Base-by-base conservation (phyloP, 768 basidiomycete genomes). In the Glaciozyma antarctica region DNA sequence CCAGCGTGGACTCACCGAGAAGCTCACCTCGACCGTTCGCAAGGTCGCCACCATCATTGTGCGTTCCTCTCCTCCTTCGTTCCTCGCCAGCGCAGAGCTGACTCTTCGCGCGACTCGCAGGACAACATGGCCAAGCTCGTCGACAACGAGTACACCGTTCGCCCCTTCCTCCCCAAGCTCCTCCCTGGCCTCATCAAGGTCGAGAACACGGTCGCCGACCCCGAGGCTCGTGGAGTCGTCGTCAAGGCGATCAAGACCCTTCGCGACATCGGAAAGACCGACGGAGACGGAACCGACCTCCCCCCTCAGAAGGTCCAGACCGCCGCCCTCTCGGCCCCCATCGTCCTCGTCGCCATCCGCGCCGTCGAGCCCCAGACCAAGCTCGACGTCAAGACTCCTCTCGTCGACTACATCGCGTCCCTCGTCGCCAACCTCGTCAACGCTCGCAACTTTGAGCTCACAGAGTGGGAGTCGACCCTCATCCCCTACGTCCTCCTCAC, bases 11-110 rank as follows among this genome's bases (percentile, higher is more conserved):
- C 80, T 97, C 72, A 94, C 94, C 71, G 93, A 95, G 77, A 84
- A 92, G 72, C 92, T 90, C 66, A 97, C 95, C 86, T 93, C 97
- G 72, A 90, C 92, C 22, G 90, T 94, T 75, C 87, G 94, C 65
- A 86, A 99, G 85, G 93, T 94, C 64, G 87, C 91, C 3, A 92
- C 71, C 65, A 88, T 98, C 61, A 90, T 97, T 73, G 84, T 92
- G 65, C 89, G 93, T 74, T 94, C 92, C 76, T 81, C 77, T 86
- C 92, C 65, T 67, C 62, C 55, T 48, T 52, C 71, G 19, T 65
- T 72, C 52, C 63, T 28, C 72, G 13, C 71, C 61, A 22, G 43
- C 58, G 43, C 64, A 72, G 1, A 28, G 62, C 24, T 69, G 84
- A 91, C 73, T 88, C 88, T 2, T 83, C 81, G 62, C 83, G 94